phyloP scores from a whole-genome alignment of 225 moss, liverwort and hornwort species.

The Bryum argenteum region DNA sequence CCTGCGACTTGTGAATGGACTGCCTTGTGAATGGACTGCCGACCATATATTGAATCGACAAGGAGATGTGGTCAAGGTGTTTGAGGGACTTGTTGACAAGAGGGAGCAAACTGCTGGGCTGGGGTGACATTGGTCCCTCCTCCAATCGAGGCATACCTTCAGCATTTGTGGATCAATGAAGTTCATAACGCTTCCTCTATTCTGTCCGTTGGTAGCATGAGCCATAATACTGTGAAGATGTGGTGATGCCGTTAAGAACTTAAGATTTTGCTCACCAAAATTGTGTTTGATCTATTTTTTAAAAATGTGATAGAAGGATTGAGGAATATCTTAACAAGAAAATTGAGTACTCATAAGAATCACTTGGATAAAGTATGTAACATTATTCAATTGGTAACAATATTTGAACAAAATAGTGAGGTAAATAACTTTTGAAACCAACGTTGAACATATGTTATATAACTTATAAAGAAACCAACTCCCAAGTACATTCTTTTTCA shows the following conservation, averaged over 20 bases:
- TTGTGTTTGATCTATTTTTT: no score
- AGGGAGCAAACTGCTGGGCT: not conserved
- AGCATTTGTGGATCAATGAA: constrained; percentile 10
- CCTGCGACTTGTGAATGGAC: not conserved
- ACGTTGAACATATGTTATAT: no score
- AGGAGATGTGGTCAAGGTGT: not conserved
- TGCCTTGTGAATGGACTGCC: constrained; percentile 5
- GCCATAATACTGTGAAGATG: constrained; percentile 8
- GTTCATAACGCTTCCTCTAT: not conserved
- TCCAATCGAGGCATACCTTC: not conserved
- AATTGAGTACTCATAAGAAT: no score
- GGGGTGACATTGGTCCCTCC: not conserved
- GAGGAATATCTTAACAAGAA: no score
- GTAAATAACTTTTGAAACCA: no score
- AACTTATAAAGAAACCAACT: no score
- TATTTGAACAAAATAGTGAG: no score
- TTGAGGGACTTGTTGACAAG: not conserved
- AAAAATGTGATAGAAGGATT: no score
- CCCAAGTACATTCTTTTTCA: no score
- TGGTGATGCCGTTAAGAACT: constrained; percentile 15
- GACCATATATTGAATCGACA: constrained; percentile 11
- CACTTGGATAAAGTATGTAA: no score
- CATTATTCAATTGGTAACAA: no score
- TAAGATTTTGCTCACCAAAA: no score
- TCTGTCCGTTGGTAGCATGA: not conserved